These are phyloP conservation scores for Gaeumannomyces sp. DNA, from an alignment of 2,329 filamentous ascomycete species.

Conservation along the genomic window DNA sequence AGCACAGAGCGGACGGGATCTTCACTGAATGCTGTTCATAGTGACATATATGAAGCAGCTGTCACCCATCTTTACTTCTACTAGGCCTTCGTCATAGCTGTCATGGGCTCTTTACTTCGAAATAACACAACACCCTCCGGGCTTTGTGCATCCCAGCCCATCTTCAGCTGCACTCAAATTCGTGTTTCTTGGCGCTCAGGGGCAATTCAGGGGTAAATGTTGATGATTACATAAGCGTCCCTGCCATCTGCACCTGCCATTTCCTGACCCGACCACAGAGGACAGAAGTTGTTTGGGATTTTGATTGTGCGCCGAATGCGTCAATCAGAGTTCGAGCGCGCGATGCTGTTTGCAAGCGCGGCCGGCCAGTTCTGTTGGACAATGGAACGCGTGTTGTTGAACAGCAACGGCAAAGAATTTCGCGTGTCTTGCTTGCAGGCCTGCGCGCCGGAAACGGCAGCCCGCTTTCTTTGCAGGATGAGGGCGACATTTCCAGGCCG, in stretches of 20 bases:
- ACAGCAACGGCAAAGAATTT: too few relatives aligned
- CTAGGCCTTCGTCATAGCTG: background rate
- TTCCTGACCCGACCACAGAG: background rate
- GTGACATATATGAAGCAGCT: background rate
- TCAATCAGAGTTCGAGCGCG: background rate
- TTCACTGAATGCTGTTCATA: background rate
- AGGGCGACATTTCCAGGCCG: background rate
- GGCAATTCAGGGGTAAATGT: conserved; percentile 1
- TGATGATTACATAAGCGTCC: background rate
- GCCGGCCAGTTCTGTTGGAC: background rate
- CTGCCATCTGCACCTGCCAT: background rate
- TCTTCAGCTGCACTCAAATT: too few relatives aligned
- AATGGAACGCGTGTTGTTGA: background rate
- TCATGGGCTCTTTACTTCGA: background rate
- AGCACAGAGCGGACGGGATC: background rate
- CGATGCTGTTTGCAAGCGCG: background rate
- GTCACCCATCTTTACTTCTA: background rate
- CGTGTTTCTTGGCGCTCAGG: background rate
- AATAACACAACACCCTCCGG: background rate
- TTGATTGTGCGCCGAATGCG: background rate
- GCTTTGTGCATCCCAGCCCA: too few relatives aligned
- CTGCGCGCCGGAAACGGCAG: background rate
- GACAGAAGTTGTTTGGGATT: background rate
- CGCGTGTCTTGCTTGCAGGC: too few relatives aligned
- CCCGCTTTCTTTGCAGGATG: background rate